Evolutionary conservation across 2,329 filamentous ascomycete genomes (phyloP).

Genomic region (Didymella lethalis): DNA sequence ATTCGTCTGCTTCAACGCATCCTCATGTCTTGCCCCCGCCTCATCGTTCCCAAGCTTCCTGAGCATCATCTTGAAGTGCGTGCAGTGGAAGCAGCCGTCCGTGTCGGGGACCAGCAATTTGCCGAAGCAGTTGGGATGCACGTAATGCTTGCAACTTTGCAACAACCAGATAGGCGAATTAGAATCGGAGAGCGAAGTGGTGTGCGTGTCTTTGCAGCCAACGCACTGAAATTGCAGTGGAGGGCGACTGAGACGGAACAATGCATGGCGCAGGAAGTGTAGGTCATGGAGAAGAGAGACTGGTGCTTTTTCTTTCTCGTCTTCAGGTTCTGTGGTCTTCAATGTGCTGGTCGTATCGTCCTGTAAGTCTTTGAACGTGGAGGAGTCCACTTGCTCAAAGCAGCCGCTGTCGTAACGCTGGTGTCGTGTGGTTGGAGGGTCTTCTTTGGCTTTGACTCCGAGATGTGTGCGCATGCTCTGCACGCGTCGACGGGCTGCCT

Average conservation of each 20-base stretch:
- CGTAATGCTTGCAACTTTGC: slow-evolving; percentile 3
- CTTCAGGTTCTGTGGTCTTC: background rate
- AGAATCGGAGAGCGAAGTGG: background rate
- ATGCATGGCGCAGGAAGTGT: background rate
- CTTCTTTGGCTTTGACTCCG: background rate
- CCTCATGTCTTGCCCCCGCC: background rate
- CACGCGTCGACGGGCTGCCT: background rate
- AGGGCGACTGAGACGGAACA: slow-evolving; percentile 1
- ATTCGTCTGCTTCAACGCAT: background rate
- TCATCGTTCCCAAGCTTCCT: background rate
- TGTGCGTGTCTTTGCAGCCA: slow-evolving; percentile 3
- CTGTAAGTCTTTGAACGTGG: background rate
- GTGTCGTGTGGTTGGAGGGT: background rate
- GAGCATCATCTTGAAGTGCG: background rate
- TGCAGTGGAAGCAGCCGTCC: slow-evolving; percentile 1
- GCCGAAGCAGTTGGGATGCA: slow-evolving; percentile 2
- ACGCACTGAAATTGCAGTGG: background rate
- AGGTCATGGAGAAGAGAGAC: background rate
- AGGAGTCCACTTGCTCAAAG: background rate
- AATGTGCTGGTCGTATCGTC: background rate
- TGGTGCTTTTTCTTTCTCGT: background rate
- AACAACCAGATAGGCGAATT: background rate
- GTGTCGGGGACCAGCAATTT: background rate
- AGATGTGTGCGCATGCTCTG: slow-evolving; percentile 3
- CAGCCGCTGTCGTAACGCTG: slow-evolving; percentile 10